Base-by-base conservation (phyloP, 257 asterid genomes). In the Solanum pinnatisectum region DNA sequence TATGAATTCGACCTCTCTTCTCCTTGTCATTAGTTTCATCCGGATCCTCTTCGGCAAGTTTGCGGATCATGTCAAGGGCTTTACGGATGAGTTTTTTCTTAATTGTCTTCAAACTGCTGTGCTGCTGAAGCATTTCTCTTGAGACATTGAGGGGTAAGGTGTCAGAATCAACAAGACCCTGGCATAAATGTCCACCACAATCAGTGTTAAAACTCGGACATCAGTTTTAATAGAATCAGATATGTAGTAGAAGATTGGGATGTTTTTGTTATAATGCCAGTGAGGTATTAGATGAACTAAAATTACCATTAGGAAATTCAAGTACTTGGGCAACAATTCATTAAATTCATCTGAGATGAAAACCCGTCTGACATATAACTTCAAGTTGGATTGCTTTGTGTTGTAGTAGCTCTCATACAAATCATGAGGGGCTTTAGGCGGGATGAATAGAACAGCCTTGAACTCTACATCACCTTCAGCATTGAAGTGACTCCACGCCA, bases 101-200 rank as follows among this genome's bases (percentile, higher is more conserved):
- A 37, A 97, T 97, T 11, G 99, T 97, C 91, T 92, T 97, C 94
- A 97, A 94, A 94, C 99, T 96, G 94, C 94, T 94, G 76, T 97
- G 99, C 74, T 96, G 98, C 90, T 97, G 99, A 56, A 97, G 96
- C 99, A 96, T 96, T 92, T 97, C 99, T 94, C 99, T 91, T 12
- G 99, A 97, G 42, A 97, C 99, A 85, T 97, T 97, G 56, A 97
- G 96, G 9, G 99, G 99, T 89, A 97, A 88, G 71, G 99, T 94
- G 91, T 97, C 99, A 15, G 99, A 97, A 94, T 97, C 99, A 90
- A 96, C 99, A 84, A 97, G 98, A 89, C 99, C 99, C 99, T 97
- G 92, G 85, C 67, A 86, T 87, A 72, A 78, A 30, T 36, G 85
- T 16, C 56, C 56, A 74, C 83, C 83, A 74, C 30, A 74, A 74